Evolutionary conservation across 2,329 filamentous ascomycete species (phyloP), one percentile per base, ranked within the genome.

Genomic region (Colletotrichum sp.): DNA sequence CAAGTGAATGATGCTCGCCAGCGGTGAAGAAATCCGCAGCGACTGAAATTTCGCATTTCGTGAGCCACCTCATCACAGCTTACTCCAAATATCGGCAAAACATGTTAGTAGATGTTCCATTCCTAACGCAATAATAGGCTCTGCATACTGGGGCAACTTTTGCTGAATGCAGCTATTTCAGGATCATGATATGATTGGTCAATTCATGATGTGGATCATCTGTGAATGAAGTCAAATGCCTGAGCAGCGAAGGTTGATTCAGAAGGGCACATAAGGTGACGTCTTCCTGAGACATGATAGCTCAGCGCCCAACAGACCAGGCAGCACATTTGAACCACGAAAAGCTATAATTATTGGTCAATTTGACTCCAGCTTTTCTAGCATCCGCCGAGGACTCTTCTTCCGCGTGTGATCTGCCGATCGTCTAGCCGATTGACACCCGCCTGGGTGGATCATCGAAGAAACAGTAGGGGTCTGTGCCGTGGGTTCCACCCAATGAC

Each of bases 11-110:
- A 21, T 52, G 43, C 6, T 52, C 10, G 43, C 6, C 10, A 21
- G n/a, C n/a, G n/a, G 0, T 52, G 43, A 21, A 21, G 3, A 52
- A 21, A 8, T 21, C 43, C n/a, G 6, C 43, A 21, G 43, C n/a
- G 6, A 24, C 12, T 21, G 10, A 24, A 8, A 21, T 52, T 21
- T 52, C 0, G 43, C n/a, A 52, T 48, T 48, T 7, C 9, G n/a
- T 24, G 43, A 21, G 3, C 3, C 43, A 52, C n/a, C 0, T 21
- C 18, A 10, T n/a, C 0, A n/a, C 5, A 48, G 18, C 9, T 48
- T 7, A 0, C 9, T 21, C 43, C 6, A 52, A 13, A 21, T 0
- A 3, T 13, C 3, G 10, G 43, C n/a, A 0, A 52, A n/a, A 21
- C 0, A 21, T 21, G 2, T 5, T 3, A 7, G 10, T 13, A 8